These are phyloP conservation scores for Catharanthus roseus DNA, from an alignment of 257 asterid species.

Conservation along the genomic window DNA sequence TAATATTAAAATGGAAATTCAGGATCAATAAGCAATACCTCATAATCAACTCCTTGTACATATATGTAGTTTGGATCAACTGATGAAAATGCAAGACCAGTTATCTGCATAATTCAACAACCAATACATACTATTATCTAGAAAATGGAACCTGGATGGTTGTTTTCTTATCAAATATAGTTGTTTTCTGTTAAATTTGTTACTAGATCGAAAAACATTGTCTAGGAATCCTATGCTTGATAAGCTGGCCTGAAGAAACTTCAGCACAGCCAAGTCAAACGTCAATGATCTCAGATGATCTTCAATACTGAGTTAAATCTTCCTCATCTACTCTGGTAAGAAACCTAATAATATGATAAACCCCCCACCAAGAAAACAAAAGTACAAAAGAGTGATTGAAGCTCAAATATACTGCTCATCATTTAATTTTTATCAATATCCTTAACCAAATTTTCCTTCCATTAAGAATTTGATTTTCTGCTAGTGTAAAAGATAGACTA, in stretches of 20 bases:
- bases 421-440: neutral
- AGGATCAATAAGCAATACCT: conserved; percentile 39
- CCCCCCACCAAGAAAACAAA: neutral
- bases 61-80: conserved; percentile 65
- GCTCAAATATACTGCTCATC: neutral
- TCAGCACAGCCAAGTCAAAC: neutral
- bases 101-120: conserved; percentile 52
- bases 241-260: neutral
- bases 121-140: neutral
- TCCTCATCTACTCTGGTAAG: neutral
- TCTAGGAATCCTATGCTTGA: no score
- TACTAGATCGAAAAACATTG: no score
- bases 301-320: neutral
- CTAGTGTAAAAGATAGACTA: neutral
- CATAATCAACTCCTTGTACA: conserved; percentile 91
- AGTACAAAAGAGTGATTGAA: neutral
- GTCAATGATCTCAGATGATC: neutral
- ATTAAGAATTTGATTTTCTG: neutral
- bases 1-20: conserved; percentile 7
- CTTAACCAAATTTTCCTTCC: neutral
- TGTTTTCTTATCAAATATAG: neutral
- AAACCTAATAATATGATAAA: neutral
- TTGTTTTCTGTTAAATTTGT: no score
- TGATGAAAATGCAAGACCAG: conserved; percentile 81
- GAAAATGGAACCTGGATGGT: conserved; percentile 6